Percentiles rank a stretch among this genome's conserved stretches.
phyloP scores from a whole-genome alignment of 768 basidiomycete species.

The Psilocybe tampanensis region DNA sequence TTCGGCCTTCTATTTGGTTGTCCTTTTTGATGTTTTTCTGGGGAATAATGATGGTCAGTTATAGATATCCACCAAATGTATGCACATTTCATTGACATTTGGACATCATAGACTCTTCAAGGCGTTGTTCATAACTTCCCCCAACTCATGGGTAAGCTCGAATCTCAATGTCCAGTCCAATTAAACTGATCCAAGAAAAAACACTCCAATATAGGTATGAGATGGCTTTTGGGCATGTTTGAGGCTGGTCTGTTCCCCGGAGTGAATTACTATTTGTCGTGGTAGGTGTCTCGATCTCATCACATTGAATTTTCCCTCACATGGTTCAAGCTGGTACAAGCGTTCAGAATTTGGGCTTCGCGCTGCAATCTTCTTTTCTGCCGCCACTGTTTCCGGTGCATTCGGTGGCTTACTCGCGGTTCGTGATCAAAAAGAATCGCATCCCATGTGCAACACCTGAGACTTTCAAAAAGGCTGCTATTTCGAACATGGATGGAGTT shows the following conservation, averaged over 20 bases:
- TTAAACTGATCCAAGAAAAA: not conserved
- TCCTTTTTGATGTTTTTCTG: slow-evolving; percentile 73
- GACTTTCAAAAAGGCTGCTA: slow-evolving; percentile 46
- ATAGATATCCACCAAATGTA: not conserved
- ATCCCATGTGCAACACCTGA: not conserved
- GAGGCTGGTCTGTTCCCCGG: slow-evolving; percentile 72
- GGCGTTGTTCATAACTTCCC: slow-evolving; percentile 68
- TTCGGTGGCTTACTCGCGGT: slow-evolving; percentile 79
- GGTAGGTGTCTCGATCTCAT: slow-evolving; percentile 42
- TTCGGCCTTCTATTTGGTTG: slow-evolving; percentile 79
- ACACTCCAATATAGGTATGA: slow-evolving; percentile 63
- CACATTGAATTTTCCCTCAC: not conserved
- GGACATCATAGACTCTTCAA: slow-evolving; percentile 59
- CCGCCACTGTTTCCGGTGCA: slow-evolving; percentile 82
- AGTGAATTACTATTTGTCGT: slow-evolving; percentile 74
- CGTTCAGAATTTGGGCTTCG: slow-evolving; percentile 76
- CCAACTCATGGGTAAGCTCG: slow-evolving; percentile 61
- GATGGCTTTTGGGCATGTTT: slow-evolving; percentile 73
- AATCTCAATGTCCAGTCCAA: not conserved
- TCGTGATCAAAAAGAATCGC: slow-evolving; percentile 9
- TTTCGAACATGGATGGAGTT: slow-evolving; percentile 71
- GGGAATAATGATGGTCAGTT: slow-evolving; percentile 73
- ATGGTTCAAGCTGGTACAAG: slow-evolving; percentile 47
- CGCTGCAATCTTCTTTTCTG: slow-evolving; percentile 72
- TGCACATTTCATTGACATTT: not conserved